phyloP scores from a whole-genome alignment of 2,329 filamentous ascomycete genomes.

The Pyrenophora tritici-repentis region DNA sequence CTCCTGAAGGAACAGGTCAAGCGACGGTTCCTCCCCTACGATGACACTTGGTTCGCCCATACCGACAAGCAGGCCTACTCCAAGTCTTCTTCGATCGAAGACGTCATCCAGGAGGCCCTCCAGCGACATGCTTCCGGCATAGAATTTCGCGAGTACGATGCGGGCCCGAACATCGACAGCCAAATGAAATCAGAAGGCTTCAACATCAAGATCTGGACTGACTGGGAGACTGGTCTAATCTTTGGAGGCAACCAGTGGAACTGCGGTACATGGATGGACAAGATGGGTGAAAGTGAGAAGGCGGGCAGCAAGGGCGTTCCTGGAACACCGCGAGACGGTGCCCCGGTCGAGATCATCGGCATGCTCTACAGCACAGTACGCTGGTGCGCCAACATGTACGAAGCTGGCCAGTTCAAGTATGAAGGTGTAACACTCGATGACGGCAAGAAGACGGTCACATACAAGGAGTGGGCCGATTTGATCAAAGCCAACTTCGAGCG shows the following conservation, averaged over 20 bases:
- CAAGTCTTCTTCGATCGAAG: slow-evolving; percentile 77
- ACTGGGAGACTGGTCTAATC: slow-evolving; percentile 89
- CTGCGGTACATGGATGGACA: slow-evolving; percentile 99
- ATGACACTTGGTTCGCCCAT: slow-evolving; percentile 89
- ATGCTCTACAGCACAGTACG: slow-evolving; percentile 85
- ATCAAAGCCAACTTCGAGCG: slow-evolving; percentile 88
- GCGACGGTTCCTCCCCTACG: slow-evolving; percentile 88
- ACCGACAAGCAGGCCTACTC: slow-evolving; percentile 87
- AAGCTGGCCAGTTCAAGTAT: slow-evolving; percentile 73
- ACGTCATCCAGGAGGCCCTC: slow-evolving; percentile 90
- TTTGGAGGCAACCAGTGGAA: slow-evolving; percentile 94
- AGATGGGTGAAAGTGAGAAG: slow-evolving; percentile 97
- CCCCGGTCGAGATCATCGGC: slow-evolving; percentile 92
- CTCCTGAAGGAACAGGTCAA: slow-evolving; percentile 78
- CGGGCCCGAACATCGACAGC: slow-evolving; percentile 81
- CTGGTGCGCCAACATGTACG: slow-evolving; percentile 74
- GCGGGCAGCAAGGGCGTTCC: slow-evolving; percentile 92
- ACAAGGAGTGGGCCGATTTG: slow-evolving; percentile 76
- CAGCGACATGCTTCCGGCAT: slow-evolving; percentile 90
- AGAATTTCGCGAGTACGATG: slow-evolving; percentile 93
- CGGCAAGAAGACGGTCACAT: slow-evolving; percentile 65
- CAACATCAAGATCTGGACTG: slow-evolving; percentile 85
- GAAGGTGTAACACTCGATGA: slow-evolving; percentile 71
- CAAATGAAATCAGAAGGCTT: slow-evolving; percentile 95
- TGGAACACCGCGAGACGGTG: slow-evolving; percentile 94